phyloP scores from a whole-genome alignment of 352 stramenopile species.

The Phytophthora europaea region DNA sequence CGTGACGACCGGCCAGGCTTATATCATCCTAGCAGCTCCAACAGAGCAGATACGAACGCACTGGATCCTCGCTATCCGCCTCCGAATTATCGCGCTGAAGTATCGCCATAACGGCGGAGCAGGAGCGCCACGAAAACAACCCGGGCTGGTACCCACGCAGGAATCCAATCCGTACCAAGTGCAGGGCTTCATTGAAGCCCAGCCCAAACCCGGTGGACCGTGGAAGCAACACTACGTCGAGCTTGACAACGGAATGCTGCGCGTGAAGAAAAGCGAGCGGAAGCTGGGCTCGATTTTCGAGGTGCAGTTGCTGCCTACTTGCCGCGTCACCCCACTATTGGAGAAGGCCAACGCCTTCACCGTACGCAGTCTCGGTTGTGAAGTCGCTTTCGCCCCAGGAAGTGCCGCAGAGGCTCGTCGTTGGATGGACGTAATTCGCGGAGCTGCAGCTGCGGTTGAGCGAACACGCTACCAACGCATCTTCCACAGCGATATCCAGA shows the following conservation, averaged over 20 bases:
- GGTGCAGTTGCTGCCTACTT: slow-evolving; percentile 63
- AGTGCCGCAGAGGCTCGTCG: slow-evolving; percentile 49
- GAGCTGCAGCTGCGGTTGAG: slow-evolving; percentile 34
- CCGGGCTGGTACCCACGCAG: background rate
- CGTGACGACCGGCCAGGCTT: slow-evolving; percentile 62
- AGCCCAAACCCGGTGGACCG: slow-evolving; percentile 47
- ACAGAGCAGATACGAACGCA: slow-evolving; percentile 61
- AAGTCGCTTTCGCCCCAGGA: slow-evolving; percentile 58
- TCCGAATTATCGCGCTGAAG: slow-evolving; percentile 76
- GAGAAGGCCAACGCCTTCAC: slow-evolving; percentile 70
- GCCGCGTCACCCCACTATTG: slow-evolving; percentile 43
- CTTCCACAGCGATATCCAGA: slow-evolving; percentile 63
- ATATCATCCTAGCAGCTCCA: slow-evolving; percentile 56
- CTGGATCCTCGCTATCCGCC: slow-evolving; percentile 70
- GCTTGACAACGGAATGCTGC: slow-evolving; percentile 71
- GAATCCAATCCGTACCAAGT: slow-evolving; percentile 39
- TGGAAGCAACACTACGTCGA: slow-evolving; percentile 77
- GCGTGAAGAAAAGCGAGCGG: slow-evolving; percentile 71
- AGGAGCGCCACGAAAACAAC: slow-evolving; percentile 14
- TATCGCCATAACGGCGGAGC: slow-evolving; percentile 52
- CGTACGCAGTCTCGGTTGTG: slow-evolving; percentile 57
- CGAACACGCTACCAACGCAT: slow-evolving; percentile 49
- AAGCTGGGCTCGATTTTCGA: slow-evolving; percentile 66
- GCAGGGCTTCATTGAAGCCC: slow-evolving; percentile 69
- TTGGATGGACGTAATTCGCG: slow-evolving; percentile 59